These are phyloP conservation scores for Teunomyces panamensis DNA, from an alignment of 805 yeast species.

Conservation along the genomic window DNA sequence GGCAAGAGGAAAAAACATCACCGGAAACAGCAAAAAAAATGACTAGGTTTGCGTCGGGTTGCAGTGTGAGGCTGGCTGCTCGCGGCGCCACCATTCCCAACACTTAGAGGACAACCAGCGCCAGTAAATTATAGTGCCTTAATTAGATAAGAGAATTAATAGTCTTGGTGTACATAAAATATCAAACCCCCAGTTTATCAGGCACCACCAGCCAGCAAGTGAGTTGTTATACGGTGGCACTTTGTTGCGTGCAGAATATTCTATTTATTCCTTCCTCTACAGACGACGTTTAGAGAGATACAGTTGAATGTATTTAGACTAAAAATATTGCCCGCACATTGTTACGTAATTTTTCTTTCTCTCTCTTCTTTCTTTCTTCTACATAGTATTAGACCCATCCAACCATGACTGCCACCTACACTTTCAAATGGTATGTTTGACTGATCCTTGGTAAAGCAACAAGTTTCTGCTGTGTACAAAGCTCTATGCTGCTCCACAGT, in stretches of 20 bases:
- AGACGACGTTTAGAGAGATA: neutral
- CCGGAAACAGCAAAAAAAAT: neutral
- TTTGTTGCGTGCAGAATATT: neutral
- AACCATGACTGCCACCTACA: conserved; percentile 31
- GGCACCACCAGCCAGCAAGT: too few relatives aligned
- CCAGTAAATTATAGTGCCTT: too few relatives aligned
- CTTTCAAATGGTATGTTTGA: conserved; percentile 40
- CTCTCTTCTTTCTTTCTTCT: neutral
- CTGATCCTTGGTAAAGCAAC: neutral
- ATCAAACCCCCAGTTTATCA: too few relatives aligned
- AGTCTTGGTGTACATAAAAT: too few relatives aligned
- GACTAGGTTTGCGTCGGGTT: neutral
- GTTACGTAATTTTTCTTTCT: conserved; percentile 4
- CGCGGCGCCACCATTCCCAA: neutral
- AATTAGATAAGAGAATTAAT: too few relatives aligned
- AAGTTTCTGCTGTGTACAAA: neutral
- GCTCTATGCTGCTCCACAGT: neutral
- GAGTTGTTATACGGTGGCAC: too few relatives aligned
- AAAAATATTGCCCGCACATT: conserved; percentile 1
- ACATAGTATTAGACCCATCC: neutral
- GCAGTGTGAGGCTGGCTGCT: neutral
- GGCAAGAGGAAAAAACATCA: neutral
- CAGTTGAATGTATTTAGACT: neutral
- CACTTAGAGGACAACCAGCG: too few relatives aligned
- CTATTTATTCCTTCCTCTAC: neutral